phyloP scores from a whole-genome alignment of 108 stramenopile species.

The Nitzschia inconspicua region DNA sequence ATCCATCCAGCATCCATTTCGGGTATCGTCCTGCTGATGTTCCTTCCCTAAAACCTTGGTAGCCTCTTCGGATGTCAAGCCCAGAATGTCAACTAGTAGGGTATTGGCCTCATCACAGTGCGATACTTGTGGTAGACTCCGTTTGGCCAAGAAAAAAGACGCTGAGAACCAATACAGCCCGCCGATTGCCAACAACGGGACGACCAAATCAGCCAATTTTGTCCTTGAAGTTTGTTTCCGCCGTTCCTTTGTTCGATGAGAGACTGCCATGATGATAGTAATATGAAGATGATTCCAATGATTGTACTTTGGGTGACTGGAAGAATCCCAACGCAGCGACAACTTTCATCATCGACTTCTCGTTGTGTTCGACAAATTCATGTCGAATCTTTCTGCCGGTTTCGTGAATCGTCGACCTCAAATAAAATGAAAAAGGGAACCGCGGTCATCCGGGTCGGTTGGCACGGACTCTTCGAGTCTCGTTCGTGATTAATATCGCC shows the following conservation, averaged over 20 bases:
- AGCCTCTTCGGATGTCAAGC: slow-evolving; percentile 18
- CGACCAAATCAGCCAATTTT: slow-evolving; percentile 18
- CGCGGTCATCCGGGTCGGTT: too few relatives aligned
- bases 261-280: too few relatives aligned
- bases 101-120: slow-evolving; percentile 44
- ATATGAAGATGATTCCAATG: too few relatives aligned
- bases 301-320: too few relatives aligned
- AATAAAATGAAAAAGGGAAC: too few relatives aligned
- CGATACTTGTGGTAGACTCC: slow-evolving; percentile 40
- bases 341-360: background rate
- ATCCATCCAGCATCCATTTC: slow-evolving; percentile 70
- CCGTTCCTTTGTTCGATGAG: too few relatives aligned
- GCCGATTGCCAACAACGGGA: slow-evolving; percentile 18
- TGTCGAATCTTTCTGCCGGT: too few relatives aligned
- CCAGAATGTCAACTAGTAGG: slow-evolving; percentile 36
- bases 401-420: too few relatives aligned
- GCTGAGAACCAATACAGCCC: slow-evolving; percentile 53
- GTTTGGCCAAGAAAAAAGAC: slow-evolving; percentile 54
- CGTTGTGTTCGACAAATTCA: background rate
- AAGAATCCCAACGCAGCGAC: too few relatives aligned
- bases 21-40: background rate
- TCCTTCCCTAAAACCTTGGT: slow-evolving; percentile 5
- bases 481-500: too few relatives aligned
- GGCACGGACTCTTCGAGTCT: too few relatives aligned
- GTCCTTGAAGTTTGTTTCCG: too few relatives aligned